These are phyloP conservation scores for Diaporthe aspalathi DNA, from an alignment of 2,329 filamentous ascomycete species.

Conservation along the genomic window DNA sequence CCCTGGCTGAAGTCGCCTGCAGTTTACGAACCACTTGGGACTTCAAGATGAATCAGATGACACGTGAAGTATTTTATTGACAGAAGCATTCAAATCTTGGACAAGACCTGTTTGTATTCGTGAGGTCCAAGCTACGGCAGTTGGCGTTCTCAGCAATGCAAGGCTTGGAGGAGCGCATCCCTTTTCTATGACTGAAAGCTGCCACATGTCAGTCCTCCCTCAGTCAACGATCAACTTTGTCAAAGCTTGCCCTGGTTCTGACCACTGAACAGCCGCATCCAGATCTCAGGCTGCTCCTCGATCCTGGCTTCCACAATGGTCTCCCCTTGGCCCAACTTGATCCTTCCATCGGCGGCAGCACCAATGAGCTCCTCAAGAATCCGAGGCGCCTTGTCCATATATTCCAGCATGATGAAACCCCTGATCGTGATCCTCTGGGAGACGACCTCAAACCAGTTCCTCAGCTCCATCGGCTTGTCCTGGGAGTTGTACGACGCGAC, in stretches of 20 bases:
- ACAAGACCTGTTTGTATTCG: too few relatives aligned
- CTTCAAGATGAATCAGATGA: too few relatives aligned
- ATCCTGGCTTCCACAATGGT: conserved; percentile 45
- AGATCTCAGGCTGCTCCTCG: conserved; percentile 46
- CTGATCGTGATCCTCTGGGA: conserved; percentile 53
- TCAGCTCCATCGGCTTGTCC: conserved; percentile 46
- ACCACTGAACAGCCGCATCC: conserved; percentile 46
- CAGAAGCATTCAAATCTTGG: not conserved
- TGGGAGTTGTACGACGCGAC: conserved; percentile 55
- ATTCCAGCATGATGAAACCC: conserved; percentile 58
- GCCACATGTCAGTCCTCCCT: not conserved
- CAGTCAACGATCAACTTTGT: conserved; percentile 41
- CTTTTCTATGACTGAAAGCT: not conserved
- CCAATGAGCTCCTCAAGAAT: conserved; percentile 44
- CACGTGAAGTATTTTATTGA: too few relatives aligned
- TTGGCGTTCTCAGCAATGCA: not conserved
- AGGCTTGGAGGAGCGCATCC: not conserved
- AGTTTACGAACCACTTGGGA: not conserved
- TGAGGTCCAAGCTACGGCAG: not conserved
- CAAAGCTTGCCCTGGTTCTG: conserved; percentile 46
- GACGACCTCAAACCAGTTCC: conserved; percentile 58
- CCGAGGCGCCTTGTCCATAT: conserved; percentile 44
- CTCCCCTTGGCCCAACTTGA: conserved; percentile 43
- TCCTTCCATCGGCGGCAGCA: conserved; percentile 43
- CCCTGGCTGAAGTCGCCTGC: not conserved